Percentiles rank a stretch among this genome's conserved stretches.
phyloP scores from a whole-genome alignment of 2,329 filamentous ascomycete species.

The Fusarium continuum region DNA sequence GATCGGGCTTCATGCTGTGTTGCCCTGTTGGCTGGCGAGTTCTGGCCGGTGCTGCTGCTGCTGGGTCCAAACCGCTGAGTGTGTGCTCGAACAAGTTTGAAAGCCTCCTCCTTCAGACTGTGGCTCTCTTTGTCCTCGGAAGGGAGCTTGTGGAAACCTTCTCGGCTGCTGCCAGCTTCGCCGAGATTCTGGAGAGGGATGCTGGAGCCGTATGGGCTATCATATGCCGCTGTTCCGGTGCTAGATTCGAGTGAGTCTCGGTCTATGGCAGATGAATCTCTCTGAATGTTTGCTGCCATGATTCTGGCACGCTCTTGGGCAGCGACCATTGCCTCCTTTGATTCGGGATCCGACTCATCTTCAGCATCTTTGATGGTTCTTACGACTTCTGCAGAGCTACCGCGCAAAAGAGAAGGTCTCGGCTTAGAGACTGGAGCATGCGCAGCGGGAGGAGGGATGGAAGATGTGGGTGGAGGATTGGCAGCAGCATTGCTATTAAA shows the following conservation, averaged over 20 bases:
- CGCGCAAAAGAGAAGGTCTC: conserved; percentile 55
- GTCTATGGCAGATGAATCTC: conserved; percentile 48
- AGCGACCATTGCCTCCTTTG: conserved; percentile 49
- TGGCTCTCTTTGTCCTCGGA: conserved; percentile 16
- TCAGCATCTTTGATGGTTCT: conserved; percentile 40
- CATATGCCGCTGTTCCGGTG: conserved; percentile 43
- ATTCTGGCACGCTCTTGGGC: conserved; percentile 55
- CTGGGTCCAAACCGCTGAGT: conserved; percentile 42
- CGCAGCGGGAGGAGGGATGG: conserved; percentile 16
- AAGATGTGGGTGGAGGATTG: conserved; percentile 38
- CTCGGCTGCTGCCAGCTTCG: conserved; percentile 14
- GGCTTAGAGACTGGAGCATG: conserved; percentile 41
- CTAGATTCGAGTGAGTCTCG: conserved; percentile 52
- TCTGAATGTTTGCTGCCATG: conserved; percentile 53
- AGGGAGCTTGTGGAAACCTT: conserved; percentile 32
- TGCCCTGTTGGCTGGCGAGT: conserved; percentile 17
- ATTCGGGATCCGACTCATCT: conserved; percentile 43
- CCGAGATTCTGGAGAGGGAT: conserved; percentile 49
- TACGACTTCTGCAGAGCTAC: conserved; percentile 53
- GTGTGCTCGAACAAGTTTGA: conserved; percentile 56
- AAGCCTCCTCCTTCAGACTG: conserved; percentile 49
- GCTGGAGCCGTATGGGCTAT: conserved; percentile 34
- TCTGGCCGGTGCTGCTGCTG: conserved; percentile 8
- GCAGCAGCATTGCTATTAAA: conserved; percentile 58
- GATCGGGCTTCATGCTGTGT: conserved; percentile 21